Evolutionary conservation across 169 alveolate species (phyloP).

Genomic region (Theileria parva): DNA sequence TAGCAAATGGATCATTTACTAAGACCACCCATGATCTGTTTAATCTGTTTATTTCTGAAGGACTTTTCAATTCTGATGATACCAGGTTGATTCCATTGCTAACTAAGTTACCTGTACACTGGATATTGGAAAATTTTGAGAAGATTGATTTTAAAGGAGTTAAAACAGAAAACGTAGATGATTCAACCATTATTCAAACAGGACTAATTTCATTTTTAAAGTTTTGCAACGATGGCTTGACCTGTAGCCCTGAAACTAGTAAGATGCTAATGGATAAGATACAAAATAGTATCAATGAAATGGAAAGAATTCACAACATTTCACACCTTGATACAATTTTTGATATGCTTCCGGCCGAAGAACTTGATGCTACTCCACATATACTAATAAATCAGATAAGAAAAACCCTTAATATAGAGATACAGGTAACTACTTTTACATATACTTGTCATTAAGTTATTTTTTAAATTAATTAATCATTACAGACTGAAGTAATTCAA

Average conservation of each 20-base stretch:
- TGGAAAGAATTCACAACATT: background rate
- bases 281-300: background rate
- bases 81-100: background rate
- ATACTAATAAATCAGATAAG: background rate
- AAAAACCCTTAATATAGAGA: background rate
- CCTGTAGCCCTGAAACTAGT: background rate
- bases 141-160: background rate
- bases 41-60: background rate
- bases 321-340: background rate
- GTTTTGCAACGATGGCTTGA: background rate
- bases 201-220: background rate
- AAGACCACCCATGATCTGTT: background rate
- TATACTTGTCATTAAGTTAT: background rate
- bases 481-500: background rate
- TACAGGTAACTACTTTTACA: background rate
- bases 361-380: background rate
- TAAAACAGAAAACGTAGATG: background rate
- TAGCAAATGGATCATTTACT: slow-evolving; percentile 17
- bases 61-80: background rate
- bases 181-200: background rate
- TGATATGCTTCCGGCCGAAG: background rate
- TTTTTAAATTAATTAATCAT: background rate
- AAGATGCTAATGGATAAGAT: background rate
- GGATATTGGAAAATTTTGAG: slow-evolving; percentile 8
- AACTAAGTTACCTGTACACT: slow-evolving; percentile 6